Conservation (phyloP, 202 grass and related monocot genomes). For the Elaeis oleifera region DNA sequence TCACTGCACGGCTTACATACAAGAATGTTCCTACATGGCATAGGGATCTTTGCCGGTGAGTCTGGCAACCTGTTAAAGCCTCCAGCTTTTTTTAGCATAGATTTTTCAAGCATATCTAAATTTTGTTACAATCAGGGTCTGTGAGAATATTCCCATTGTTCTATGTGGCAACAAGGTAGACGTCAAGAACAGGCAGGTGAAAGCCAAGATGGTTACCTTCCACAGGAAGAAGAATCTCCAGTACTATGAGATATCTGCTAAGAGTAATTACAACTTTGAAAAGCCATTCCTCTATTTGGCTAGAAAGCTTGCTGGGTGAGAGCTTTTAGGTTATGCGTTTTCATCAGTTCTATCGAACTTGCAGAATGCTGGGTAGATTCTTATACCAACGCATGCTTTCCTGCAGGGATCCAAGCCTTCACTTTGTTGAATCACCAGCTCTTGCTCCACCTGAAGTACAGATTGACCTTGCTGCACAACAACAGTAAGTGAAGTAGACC, state of each 20-base stretch:
- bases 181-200: conserved; percentile 85
- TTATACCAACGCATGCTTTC: too few species aligned
- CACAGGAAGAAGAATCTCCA: conserved; percentile 89
- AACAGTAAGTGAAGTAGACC: conserved; percentile 46
- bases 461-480: conserved; percentile 74
- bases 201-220: conserved; percentile 79
- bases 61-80: not conserved
- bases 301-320: conserved; percentile 64
- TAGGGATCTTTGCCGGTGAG: conserved; percentile 71
- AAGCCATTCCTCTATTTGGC: conserved; percentile 86
- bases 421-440: conserved; percentile 71
- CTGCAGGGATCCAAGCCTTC: conserved; percentile 45
- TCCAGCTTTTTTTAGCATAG: not conserved
- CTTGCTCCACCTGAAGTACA: conserved; percentile 72
- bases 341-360: too few species aligned
- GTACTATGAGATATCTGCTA: conserved; percentile 86
- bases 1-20: conserved; percentile 70
- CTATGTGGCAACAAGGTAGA: conserved; percentile 86
- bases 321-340: too few species aligned
- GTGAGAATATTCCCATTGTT: conserved; percentile 84
- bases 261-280: conserved; percentile 94
- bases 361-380: too few species aligned
- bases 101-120: not conserved
- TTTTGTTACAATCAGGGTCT: conserved; percentile 36
- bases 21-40: conserved; percentile 90